Evolutionary conservation across 176 grass and related monocot species (phyloP).

Genomic region (Puccinellia tenuiflora): DNA sequence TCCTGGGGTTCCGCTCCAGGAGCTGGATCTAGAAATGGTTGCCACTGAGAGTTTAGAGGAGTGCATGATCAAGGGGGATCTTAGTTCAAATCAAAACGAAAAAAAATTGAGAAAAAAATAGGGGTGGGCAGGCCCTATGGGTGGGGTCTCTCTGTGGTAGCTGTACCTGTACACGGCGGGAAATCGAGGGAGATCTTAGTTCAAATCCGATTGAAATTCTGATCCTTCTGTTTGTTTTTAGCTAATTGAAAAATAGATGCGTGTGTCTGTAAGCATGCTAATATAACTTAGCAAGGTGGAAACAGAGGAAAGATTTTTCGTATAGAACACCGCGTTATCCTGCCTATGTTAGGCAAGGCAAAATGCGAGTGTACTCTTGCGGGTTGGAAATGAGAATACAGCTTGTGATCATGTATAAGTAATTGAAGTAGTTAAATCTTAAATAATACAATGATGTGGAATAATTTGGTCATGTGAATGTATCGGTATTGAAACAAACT

Average conservation of each 20-base stretch:
- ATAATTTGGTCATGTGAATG: background rate
- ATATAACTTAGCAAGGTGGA: background rate
- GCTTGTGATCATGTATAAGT: background rate
- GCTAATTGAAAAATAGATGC: background rate
- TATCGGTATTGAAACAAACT: background rate
- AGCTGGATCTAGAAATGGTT: conserved; percentile 20
- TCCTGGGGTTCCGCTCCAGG: background rate
- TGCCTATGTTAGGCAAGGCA: background rate
- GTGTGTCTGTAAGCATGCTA: background rate
- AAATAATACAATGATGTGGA: background rate
- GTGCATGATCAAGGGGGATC: background rate
- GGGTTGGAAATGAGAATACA: background rate
- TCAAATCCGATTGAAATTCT: background rate
- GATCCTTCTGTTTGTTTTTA: background rate
- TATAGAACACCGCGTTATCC: conserved; percentile 4
- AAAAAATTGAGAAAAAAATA: background rate
- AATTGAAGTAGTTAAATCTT: background rate
- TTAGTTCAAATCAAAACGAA: background rate
- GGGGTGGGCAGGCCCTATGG: background rate
- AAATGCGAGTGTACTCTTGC: no score
- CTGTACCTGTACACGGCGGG: background rate
- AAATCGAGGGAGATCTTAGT: background rate
- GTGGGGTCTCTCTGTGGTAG: background rate
- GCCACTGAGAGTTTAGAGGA: background rate
- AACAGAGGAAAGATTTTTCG: background rate